Evolutionary conservation across 176 grass and related monocot species (phyloP), one percentile per base, ranked within the genome.

Genomic region (Dactylis glomerata): DNA sequence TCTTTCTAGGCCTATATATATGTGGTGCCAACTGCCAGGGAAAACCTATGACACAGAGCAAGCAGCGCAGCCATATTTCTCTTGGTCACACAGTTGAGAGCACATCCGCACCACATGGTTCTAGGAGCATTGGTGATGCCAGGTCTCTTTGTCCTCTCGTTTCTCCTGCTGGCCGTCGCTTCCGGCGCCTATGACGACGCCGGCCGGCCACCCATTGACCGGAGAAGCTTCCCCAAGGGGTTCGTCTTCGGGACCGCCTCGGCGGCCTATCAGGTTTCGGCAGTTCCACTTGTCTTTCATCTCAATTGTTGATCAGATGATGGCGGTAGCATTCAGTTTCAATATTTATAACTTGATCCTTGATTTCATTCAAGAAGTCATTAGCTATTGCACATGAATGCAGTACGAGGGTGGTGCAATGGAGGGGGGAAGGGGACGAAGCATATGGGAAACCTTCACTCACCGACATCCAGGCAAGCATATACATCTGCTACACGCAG

Each of bases 371-470:
- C 75, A 4, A 57, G 14, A 23, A 57, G 12, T 34, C 31, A 77
- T 57, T 58, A 32, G n/a, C 13, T 2, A 6, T 3, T 65, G 52
- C 45, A 50, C 20, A 16, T 83, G 27, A 41, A 33, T 83, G 26
- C 42, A 88, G 86, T 88, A 88, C 19, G 90, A 88, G 84, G 90
- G 90, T 41, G 90, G 52, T 14, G 83, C 51, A 22, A 74, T 16
- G 32, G 90, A 88, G 46, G 86, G 82, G 3, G 90, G 86, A 12
- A 86, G 78, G 36, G 82, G 90, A 20, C 89, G 82, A 54, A 88
- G 85, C 76, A 88, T 87, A 32, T 66, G 64, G 64, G 32, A 32
- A 30, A 79, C 75, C 45, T 91, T 84, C 57, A 76, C 81, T 58
- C 81, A 87, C 73, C 26, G 62, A 13, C 45, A 91, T 58, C 66